Evolutionary conservation across 2,329 filamentous ascomycete genomes (phyloP).

Genomic region (Acrodontium crateriforme): DNA sequence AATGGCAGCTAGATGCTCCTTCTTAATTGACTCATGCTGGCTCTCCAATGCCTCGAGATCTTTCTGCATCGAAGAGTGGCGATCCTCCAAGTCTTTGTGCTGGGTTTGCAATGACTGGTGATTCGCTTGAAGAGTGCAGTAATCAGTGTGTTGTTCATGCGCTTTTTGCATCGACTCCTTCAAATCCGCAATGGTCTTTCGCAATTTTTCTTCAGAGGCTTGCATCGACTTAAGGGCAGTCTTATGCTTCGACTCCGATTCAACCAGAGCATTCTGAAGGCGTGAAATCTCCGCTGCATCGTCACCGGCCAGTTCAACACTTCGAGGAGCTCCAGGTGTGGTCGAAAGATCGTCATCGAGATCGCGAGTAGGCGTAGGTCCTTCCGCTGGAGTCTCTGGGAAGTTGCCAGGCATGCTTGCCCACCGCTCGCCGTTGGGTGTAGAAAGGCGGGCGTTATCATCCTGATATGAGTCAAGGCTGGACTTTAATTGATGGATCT

Average conservation of each 20-base stretch:
- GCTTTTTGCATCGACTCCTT: conserved; percentile 42
- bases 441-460: conserved; percentile 9
- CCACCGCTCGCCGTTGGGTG: conserved; percentile 9
- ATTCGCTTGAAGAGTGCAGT: neutral
- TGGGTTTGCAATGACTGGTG: no score
- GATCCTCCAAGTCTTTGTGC: conserved; percentile 1
- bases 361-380: conserved; percentile 15
- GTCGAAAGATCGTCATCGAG: conserved; percentile 13
- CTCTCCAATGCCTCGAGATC: no score
- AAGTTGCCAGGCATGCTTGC: conserved; percentile 25
- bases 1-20: conserved; percentile 9
- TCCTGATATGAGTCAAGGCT: conserved; percentile 30
- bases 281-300: conserved; percentile 43
- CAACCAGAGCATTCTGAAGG: conserved; percentile 56
- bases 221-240: conserved; percentile 56
- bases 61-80: neutral
- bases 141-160: conserved; percentile 10
- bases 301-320: conserved; percentile 6
- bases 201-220: conserved; percentile 57
- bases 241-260: conserved; percentile 67
- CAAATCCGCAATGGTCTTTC: conserved; percentile 57
- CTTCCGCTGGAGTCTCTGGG: conserved; percentile 22
- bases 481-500: conserved; percentile 55
- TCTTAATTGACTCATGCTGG: no score
- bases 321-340: conserved; percentile 6